phyloP scores from a whole-genome alignment of 129 eudicot species.

The Oenanthe sinensis region DNA sequence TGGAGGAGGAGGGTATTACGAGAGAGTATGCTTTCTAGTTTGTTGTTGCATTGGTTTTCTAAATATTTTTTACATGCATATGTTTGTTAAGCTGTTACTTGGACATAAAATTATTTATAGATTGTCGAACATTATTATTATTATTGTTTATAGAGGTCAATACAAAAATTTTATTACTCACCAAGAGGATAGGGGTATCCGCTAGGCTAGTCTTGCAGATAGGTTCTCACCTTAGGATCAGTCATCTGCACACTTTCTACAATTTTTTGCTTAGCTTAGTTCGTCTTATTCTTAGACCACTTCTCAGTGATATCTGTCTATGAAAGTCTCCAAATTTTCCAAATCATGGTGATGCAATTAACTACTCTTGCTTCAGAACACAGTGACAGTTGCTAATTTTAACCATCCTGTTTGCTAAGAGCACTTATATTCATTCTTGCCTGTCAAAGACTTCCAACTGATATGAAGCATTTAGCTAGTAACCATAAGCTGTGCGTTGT shows the following conservation, averaged over 20 bases:
- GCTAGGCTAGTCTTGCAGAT: background rate
- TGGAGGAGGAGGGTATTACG: constrained; percentile 63
- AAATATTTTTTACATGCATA: background rate
- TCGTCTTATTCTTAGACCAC: background rate
- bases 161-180: too few relatives aligned
- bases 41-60: background rate
- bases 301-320: background rate
- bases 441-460: background rate
- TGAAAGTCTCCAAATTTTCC: background rate
- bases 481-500: background rate
- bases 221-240: background rate
- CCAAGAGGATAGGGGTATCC: background rate
- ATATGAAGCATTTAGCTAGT: background rate
- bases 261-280: too few relatives aligned
- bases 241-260: background rate
- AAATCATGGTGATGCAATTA: background rate
- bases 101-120: background rate
- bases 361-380: background rate
- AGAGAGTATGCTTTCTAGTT: constrained; percentile 45
- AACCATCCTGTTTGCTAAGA: background rate
- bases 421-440: background rate
- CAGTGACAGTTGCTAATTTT: background rate
- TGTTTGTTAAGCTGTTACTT: background rate
- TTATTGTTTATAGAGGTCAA: background rate
- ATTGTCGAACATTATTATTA: background rate